Conservation (phyloP, 1,284 basidiomycete genomes). For the Rhodotorula sp. region DNA sequence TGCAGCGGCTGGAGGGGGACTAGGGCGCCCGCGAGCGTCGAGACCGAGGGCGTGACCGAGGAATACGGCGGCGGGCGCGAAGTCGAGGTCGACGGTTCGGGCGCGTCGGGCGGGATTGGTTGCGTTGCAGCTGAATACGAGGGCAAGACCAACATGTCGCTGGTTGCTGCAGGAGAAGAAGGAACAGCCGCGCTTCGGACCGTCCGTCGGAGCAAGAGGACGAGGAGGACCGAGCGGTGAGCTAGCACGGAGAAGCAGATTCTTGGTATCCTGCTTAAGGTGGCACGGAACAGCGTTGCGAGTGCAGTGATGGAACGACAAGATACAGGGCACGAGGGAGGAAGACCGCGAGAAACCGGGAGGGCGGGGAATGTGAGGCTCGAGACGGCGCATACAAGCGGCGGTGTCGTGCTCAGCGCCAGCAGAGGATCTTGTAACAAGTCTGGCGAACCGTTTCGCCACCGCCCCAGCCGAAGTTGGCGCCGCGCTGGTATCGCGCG, state of each 20-base stretch:
- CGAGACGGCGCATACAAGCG: too few species aligned
- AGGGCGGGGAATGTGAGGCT: background rate
- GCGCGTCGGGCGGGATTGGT: too few species aligned
- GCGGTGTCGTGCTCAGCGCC: conserved; percentile 6
- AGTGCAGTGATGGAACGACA: conserved; percentile 12
- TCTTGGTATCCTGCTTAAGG: too few species aligned
- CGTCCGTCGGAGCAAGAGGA: too few species aligned
- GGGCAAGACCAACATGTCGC: too few species aligned
- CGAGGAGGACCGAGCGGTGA: background rate
- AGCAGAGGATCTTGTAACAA: conserved; percentile 35
- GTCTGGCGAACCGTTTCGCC: conserved; percentile 22
- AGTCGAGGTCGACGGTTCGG: background rate
- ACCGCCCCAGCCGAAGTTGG: conserved; percentile 34
- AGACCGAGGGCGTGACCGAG: background rate
- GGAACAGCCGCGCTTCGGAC: too few species aligned
- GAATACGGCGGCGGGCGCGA: background rate
- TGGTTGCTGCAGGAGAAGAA: too few species aligned
- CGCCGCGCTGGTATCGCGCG: conserved; percentile 15
- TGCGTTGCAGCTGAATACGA: too few species aligned
- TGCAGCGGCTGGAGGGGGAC: background rate
- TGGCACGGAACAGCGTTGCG: background rate
- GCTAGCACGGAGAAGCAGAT: background rate
- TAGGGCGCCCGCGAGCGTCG: too few species aligned
- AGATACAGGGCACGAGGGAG: background rate
- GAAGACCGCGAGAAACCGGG: background rate